Evolutionary conservation across 2,329 filamentous ascomycete species (phyloP).

Genomic region (Epichloe gansuensis): DNA sequence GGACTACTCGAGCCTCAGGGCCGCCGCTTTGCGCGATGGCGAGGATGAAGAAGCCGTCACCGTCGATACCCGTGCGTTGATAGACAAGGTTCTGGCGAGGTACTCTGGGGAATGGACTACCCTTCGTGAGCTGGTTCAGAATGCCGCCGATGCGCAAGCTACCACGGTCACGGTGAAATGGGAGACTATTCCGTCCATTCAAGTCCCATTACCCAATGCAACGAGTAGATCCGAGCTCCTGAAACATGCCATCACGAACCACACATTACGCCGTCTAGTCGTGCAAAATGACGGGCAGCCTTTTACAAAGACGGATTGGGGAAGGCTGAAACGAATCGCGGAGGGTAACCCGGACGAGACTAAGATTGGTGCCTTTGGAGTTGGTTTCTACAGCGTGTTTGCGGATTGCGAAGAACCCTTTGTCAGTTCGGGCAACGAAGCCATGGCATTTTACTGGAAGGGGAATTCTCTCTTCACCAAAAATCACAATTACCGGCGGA

Average conservation of each 20-base stretch:
- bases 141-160: constrained; percentile 93
- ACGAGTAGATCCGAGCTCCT: constrained; percentile 59
- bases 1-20: constrained; percentile 68
- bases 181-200: constrained; percentile 77
- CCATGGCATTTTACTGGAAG: constrained; percentile 99
- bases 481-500: constrained; percentile 58
- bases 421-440: constrained; percentile 80
- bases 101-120: constrained; percentile 94
- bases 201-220: constrained; percentile 55
- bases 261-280: constrained; percentile 76
- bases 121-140: constrained; percentile 88
- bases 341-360: constrained; percentile 98
- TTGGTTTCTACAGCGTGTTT: constrained; percentile 98
- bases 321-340: constrained; percentile 87
- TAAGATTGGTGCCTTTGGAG: constrained; percentile 96
- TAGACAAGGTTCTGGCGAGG: constrained; percentile 92
- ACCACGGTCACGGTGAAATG: constrained; percentile 82
- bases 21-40: constrained; percentile 73
- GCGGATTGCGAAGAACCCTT: constrained; percentile 97
- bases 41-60: constrained; percentile 95
- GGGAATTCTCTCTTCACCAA: constrained; percentile 94
- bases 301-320: constrained; percentile 87
- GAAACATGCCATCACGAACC: constrained; percentile 73
- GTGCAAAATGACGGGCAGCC: constrained; percentile 86
- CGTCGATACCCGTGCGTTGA: constrained; percentile 89